These are phyloP conservation scores for Lolium multiflorum DNA, from an alignment of 176 grass and related monocot genomes.

Conservation along the genomic window DNA sequence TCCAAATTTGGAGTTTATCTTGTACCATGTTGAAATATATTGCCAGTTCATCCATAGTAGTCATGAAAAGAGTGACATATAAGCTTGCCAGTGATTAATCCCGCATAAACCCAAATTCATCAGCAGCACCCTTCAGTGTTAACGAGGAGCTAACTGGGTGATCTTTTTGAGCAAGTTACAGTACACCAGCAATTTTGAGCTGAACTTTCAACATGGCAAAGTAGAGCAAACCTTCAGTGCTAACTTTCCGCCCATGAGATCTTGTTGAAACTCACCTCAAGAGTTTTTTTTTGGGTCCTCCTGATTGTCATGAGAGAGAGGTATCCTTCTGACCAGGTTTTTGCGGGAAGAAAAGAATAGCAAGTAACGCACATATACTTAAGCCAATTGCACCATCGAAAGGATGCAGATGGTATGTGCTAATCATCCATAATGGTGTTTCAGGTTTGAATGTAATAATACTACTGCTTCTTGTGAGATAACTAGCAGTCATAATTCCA, in stretches of 20 bases:
- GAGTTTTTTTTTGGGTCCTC: not conserved
- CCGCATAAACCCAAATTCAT: not conserved
- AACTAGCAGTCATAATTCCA: conserved; percentile 83
- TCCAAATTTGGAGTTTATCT: not conserved
- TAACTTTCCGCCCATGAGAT: not conserved
- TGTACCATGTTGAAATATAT: not conserved
- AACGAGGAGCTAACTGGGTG: not conserved
- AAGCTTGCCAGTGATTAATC: conserved; percentile 17
- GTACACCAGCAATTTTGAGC: conserved; percentile 9
- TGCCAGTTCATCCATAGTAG: not conserved
- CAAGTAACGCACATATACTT: conserved; percentile 69
- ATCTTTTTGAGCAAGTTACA: not conserved
- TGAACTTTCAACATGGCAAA: conserved; percentile 13
- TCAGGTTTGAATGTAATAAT: conserved; percentile 61
- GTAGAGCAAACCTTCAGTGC: conserved; percentile 7
- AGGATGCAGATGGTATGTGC: conserved; percentile 69
- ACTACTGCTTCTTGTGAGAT: conserved; percentile 68
- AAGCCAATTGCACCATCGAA: conserved; percentile 82
- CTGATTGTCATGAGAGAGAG: conserved; percentile 44
- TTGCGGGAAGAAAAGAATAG: conserved; percentile 78
- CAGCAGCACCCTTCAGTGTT: conserved; percentile 12
- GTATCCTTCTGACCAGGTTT: conserved; percentile 55
- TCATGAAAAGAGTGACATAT: conserved; percentile 20
- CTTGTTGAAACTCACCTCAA: conserved; percentile 40
- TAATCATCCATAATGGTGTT: conserved; percentile 74